phyloP scores from a whole-genome alignment of 768 basidiomycete species.

The Tulasnella sp. region DNA sequence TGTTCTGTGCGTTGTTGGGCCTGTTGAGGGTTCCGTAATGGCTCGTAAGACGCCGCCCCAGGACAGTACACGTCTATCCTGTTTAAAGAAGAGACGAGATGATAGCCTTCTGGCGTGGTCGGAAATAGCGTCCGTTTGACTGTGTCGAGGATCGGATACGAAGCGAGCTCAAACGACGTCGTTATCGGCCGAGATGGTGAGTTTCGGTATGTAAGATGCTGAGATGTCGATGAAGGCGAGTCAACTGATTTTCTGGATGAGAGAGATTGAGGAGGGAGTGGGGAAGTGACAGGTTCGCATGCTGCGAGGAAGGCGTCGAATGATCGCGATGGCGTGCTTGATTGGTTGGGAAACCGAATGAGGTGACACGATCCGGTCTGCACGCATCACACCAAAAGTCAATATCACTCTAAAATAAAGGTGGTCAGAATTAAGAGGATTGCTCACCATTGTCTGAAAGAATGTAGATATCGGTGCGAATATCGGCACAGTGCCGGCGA shows the following conservation, averaged over 20 bases:
- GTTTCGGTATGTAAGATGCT: conserved; percentile 63
- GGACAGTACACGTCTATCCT: conserved; percentile 55
- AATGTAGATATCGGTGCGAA: conserved; percentile 8
- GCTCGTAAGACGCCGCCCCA: conserved; percentile 31
- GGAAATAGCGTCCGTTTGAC: conserved; percentile 65
- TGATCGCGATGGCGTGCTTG: conserved; percentile 6
- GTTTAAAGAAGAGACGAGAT: conserved; percentile 57
- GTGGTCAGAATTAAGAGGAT: conserved; percentile 2
- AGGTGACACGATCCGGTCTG: conserved; percentile 16
- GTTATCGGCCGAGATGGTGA: conserved; percentile 40
- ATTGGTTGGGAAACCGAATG: conserved; percentile 11
- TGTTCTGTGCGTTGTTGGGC: conserved; percentile 39
- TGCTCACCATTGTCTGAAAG: conserved; percentile 15
- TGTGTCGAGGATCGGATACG: conserved; percentile 73
- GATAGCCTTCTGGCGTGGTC: conserved; percentile 52
- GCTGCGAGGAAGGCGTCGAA: conserved; percentile 15
- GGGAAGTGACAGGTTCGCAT: conserved; percentile 11
- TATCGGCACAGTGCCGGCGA: conserved; percentile 12
- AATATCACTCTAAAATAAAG: too few species aligned
- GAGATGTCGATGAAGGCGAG: conserved; percentile 41
- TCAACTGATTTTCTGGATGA: conserved; percentile 5
- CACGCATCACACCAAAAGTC: background rate
- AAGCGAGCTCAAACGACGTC: conserved; percentile 66
- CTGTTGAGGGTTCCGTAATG: too few species aligned
- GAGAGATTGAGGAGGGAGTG: background rate